These are phyloP conservation scores for Nissolia schottii DNA, from an alignment of 306 rosid genomes.

Conservation along the genomic window DNA sequence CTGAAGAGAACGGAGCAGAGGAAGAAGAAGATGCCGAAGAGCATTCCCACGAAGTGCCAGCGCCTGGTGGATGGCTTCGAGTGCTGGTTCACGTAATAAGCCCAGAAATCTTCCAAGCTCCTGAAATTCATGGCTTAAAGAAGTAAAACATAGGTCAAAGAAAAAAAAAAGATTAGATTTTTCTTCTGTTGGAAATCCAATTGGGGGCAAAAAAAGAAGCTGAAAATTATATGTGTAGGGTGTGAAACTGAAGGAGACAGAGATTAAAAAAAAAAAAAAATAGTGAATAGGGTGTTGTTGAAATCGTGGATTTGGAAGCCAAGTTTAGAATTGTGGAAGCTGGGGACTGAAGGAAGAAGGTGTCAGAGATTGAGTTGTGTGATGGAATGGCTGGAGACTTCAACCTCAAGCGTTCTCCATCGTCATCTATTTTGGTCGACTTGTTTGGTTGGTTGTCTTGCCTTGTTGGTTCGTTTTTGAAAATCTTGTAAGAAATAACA, in stretches of 20 bases:
- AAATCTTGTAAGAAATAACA: too few species aligned
- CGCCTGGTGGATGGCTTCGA: slow-evolving; percentile 85
- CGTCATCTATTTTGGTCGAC: too few species aligned
- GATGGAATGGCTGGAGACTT: too few species aligned
- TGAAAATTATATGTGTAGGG: background rate
- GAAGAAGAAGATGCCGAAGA: slow-evolving; percentile 54
- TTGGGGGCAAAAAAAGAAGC: background rate
- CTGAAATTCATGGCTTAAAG: slow-evolving; percentile 72
- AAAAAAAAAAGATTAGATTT: slow-evolving; percentile 1
- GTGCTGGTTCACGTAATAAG: slow-evolving; percentile 84
- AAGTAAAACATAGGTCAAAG: slow-evolving; percentile 2
- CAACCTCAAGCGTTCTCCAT: too few species aligned
- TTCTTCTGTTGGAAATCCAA: background rate
- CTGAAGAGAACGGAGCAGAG: slow-evolving; percentile 53
- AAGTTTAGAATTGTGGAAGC: background rate
- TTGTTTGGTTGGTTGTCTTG: too few species aligned
- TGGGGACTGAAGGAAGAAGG: background rate
- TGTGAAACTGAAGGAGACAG: slow-evolving; percentile 16
- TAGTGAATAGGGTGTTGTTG: background rate
- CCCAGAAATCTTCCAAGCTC: slow-evolving; percentile 94
- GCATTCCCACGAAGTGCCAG: slow-evolving; percentile 86
- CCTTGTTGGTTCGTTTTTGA: too few species aligned
- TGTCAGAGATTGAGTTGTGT: too few species aligned
- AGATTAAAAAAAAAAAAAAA: too few species aligned
- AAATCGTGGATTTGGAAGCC: slow-evolving; percentile 10